phyloP scores from a whole-genome alignment of 139 green algal genomes.

The Micractinium conductrix region DNA sequence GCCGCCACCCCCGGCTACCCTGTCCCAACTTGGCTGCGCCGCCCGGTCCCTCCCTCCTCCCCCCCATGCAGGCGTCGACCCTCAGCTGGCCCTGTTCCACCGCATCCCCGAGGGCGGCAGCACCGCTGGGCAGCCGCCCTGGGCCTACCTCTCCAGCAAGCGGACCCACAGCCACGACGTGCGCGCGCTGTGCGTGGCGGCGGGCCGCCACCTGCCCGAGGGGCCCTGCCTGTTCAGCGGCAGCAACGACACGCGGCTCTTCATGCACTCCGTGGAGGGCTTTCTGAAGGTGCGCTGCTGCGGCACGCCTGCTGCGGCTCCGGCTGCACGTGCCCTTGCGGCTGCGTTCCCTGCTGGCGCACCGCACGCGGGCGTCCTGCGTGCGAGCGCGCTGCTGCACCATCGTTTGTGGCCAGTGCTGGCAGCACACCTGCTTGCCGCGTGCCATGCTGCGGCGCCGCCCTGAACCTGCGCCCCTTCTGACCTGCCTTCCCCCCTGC shows the following conservation, averaged over 20 bases:
- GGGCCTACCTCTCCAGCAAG: slow-evolving; percentile 81
- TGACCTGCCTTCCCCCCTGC: slow-evolving; percentile 26
- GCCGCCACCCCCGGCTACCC: too few species aligned
- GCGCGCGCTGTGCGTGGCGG: slow-evolving; percentile 57
- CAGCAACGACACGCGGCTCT: slow-evolving; percentile 80
- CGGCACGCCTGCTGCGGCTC: too few species aligned
- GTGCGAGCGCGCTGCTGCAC: too few species aligned
- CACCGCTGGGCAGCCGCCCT: slow-evolving; percentile 42
- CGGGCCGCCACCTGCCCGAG: not conserved
- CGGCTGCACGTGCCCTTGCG: too few species aligned
- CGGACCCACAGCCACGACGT: slow-evolving; percentile 91
- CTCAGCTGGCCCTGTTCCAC: slow-evolving; percentile 65
- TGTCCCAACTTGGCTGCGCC: too few species aligned
- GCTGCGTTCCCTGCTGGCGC: too few species aligned
- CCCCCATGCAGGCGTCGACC: slow-evolving; percentile 75
- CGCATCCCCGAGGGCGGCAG: slow-evolving; percentile 31
- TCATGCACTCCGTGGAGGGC: slow-evolving; percentile 58
- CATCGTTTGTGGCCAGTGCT: too few species aligned
- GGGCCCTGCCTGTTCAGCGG: slow-evolving; percentile 75
- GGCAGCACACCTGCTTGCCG: too few species aligned
- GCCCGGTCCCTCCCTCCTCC: too few species aligned
- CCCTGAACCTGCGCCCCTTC: too few species aligned
- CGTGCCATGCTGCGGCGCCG: too few species aligned
- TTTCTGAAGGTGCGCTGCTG: slow-evolving; percentile 60
- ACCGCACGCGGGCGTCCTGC: too few species aligned